Conservation (phyloP, 371 early-diverging fungal genomes). For the Rhizomucor pusillus region DNA sequence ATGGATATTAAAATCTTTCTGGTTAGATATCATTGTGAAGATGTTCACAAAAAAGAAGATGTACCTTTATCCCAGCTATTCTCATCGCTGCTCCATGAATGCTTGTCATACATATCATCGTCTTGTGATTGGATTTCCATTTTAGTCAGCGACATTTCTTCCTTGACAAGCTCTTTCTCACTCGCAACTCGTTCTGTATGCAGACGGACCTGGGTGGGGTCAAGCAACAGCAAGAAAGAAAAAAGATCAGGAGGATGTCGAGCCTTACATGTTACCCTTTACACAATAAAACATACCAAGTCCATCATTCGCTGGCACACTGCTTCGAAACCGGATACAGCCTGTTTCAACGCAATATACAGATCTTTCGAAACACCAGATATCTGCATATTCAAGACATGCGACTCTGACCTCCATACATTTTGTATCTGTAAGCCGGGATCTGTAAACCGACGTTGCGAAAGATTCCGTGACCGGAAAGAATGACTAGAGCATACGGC, state of each 20-base stretch:
- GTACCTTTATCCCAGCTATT: conserved; percentile 1
- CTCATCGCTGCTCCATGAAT: conserved; percentile 1
- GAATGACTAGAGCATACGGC: conserved; percentile 20
- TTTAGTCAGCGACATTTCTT: conserved; percentile 6
- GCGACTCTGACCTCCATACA: background rate
- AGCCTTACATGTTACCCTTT: no score
- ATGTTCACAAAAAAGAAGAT: no score
- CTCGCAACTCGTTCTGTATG: conserved; percentile 2
- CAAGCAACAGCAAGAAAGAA: conserved; percentile 4
- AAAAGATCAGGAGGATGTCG: background rate
- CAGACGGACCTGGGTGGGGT: conserved; percentile 14
- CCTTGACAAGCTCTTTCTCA: conserved; percentile 4
- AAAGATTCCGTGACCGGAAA: no score
- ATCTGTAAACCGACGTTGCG: background rate
- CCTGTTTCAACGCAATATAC: conserved; percentile 32
- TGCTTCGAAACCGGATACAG: conserved; percentile 28
- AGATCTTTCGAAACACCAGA: conserved; percentile 35
- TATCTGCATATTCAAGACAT: conserved; percentile 24
- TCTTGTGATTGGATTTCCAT: background rate
- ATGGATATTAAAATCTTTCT: background rate
- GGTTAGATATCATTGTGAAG: background rate
- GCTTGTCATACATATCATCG: background rate
- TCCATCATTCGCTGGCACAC: conserved; percentile 38
- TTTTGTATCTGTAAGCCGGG: background rate
- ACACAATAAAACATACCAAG: conserved; percentile 21